Base-by-base conservation (phyloP, 2,329 filamentous ascomycete genomes). In the Neofusicoccum sp. region DNA sequence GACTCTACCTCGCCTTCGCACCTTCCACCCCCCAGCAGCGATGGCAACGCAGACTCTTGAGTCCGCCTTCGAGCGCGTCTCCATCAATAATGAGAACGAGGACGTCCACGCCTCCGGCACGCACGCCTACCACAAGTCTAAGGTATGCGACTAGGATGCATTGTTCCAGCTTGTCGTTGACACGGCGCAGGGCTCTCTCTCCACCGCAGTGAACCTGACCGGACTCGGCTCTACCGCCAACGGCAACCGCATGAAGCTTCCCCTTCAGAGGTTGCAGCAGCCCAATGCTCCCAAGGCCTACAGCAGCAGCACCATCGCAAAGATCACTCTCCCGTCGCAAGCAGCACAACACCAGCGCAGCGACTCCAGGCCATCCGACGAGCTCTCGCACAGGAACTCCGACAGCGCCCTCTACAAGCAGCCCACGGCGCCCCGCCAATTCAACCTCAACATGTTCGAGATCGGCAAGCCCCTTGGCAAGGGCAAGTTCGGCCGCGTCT, bases 381-480 rank as follows among this genome's bases (percentile, higher is more conserved):
- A 73, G 62, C 49, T 61, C 14, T n/a, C 26, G 16, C 59, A 61
- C 40, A 41, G 59, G 7, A 63, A 71, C 70, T 61, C 71, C 64
- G 87, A 66, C 79, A 58, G 80, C 45, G 81, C 81, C 57, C 54
- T 76, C 65, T 71, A 72, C 69, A 64, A 69, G 57, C 70, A 73
- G 61, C 72, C 76, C 43, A 66, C 69, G 1, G 65, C 73, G 1
- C 70, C 73, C 16, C 78, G 78, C 65, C 69, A 91, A 67, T 93
- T 93, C 76, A 91, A 96, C 72, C 85, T 96, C 3, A 90, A 91
- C 76, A 96, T 96, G 90, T 96, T 96, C 73, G 92, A 96, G 75
- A 96, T 96, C 65, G 90, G 90, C 40, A 89, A 91, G 67, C 90
- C 90, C 1, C 80, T 96, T 3, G 90, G 90, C 58, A 95, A 95